These are phyloP conservation scores for Xylariomycetidae sp. DNA, from an alignment of 2,329 filamentous ascomycete genomes.

Conservation along the genomic window DNA sequence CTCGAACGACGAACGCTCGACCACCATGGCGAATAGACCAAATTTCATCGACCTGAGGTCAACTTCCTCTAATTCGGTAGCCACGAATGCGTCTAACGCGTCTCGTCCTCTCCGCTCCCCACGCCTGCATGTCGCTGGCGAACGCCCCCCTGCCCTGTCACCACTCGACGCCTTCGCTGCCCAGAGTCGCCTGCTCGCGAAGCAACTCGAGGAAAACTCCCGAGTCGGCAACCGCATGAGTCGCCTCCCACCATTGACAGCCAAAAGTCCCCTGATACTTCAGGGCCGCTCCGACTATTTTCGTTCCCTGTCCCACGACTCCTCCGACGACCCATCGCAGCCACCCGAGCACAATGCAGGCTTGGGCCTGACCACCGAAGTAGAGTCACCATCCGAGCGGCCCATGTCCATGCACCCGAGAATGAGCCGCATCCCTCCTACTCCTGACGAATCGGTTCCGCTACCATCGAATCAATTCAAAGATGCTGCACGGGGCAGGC, in stretches of 20 bases:
- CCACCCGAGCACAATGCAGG: conserved; percentile 33
- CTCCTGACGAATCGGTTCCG: conserved; percentile 44
- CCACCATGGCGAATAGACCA: conserved; percentile 53
- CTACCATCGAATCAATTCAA: conserved; percentile 36
- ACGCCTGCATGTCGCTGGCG: conserved; percentile 70
- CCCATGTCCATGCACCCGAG: conserved; percentile 72
- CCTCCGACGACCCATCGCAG: conserved; percentile 41
- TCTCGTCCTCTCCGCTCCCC: conserved; percentile 64
- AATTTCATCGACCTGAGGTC: conserved; percentile 57
- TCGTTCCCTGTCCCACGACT: conserved; percentile 66
- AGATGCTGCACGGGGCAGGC: conserved; percentile 37
- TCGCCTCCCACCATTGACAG: conserved; percentile 75
- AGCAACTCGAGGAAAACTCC: conserved; percentile 76
- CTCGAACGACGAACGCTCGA: too few relatives aligned
- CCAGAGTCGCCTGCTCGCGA: conserved; percentile 82
- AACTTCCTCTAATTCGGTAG: conserved; percentile 52
- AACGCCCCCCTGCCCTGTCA: conserved; percentile 83
- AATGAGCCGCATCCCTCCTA: conserved; percentile 59
- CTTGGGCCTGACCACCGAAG: conserved; percentile 47
- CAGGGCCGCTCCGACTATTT: conserved; percentile 78
- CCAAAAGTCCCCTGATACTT: conserved; percentile 72
- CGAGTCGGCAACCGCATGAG: conserved; percentile 76
- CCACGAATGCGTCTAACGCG: conserved; percentile 39
- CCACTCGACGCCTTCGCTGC: conserved; percentile 93
- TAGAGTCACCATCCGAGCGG: conserved; percentile 52